These are phyloP conservation scores for Meira nashicola DNA, from an alignment of 1,284 basidiomycete genomes.

Conservation along the genomic window DNA sequence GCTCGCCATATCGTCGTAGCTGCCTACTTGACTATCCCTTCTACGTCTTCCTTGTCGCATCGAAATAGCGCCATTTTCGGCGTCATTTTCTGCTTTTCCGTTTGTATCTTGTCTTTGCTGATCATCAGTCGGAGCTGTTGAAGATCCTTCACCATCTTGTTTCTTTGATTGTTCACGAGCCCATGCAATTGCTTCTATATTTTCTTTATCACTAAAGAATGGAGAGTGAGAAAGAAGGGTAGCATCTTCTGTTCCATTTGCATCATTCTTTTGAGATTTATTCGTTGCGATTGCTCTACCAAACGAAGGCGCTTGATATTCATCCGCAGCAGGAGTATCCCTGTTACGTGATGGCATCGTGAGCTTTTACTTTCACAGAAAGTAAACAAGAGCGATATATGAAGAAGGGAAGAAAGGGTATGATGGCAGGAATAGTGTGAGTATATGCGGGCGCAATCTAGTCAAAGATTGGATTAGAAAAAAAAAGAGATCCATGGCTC, in stretches of 20 bases:
- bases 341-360: neutral
- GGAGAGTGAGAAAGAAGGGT: constrained; percentile 27
- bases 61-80: constrained; percentile 9
- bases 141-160: neutral
- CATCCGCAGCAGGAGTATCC: constrained; percentile 26
- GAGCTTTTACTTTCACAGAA: neutral
- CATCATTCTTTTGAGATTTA: neutral
- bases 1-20: constrained; percentile 44
- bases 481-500: too few species aligned
- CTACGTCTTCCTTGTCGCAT: constrained; percentile 20
- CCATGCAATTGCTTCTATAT: constrained; percentile 41
- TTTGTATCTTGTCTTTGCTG: neutral
- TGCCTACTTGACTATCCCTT: constrained; percentile 47
- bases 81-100: constrained; percentile 1
- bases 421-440: too few species aligned
- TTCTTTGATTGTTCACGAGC: constrained; percentile 18
- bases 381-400: too few species aligned
- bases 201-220: constrained; percentile 48
- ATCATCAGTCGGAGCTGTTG: neutral
- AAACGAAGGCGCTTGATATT: constrained; percentile 46
- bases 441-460: too few species aligned
- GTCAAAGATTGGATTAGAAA: too few species aligned
- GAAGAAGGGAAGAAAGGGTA: too few species aligned
- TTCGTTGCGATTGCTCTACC: constrained; percentile 11
- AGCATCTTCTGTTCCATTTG: neutral